Percentiles rank a stretch among this genome's conserved stretches.
phyloP scores from a whole-genome alignment of 1,284 basidiomycete species.

The Cryptococcus sp. region DNA sequence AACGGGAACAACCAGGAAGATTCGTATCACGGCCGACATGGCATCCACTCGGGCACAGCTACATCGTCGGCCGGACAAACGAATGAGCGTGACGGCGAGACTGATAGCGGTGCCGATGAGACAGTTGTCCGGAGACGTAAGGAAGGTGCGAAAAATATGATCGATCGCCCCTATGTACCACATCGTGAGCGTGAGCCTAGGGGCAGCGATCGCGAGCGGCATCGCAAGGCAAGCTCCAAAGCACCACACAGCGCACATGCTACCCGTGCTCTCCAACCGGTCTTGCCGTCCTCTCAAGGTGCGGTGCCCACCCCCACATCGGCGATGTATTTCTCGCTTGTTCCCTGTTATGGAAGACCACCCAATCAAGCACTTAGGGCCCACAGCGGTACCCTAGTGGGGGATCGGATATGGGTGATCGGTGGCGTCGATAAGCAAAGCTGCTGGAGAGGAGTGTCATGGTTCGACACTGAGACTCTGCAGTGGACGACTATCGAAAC shows the following conservation, averaged over 20 bases:
- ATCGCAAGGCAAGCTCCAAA: conserved; percentile 8
- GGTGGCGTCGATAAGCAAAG: conserved; percentile 79
- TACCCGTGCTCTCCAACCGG: conserved; percentile 15
- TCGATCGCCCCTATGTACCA: background rate
- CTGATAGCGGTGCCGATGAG: conserved; percentile 21
- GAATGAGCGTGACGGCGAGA: conserved; percentile 9
- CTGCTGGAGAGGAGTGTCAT: conserved; percentile 75
- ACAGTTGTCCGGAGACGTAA: conserved; percentile 7
- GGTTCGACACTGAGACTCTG: conserved; percentile 88
- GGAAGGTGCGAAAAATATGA: conserved; percentile 4
- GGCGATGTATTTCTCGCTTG: conserved; percentile 83
- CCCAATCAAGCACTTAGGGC: conserved; percentile 76
- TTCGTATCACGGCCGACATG: background rate
- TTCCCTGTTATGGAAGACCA: conserved; percentile 74
- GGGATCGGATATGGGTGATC: conserved; percentile 79
- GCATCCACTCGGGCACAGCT: background rate
- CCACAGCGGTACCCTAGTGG: conserved; percentile 80
- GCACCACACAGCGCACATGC: background rate
- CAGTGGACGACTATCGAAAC: conserved; percentile 80
- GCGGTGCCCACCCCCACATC: conserved; percentile 34
- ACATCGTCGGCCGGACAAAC: background rate
- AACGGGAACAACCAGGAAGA: background rate
- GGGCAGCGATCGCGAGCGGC: background rate
- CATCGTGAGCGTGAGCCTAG: background rate
- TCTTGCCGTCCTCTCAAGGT: conserved; percentile 25